Conservation (phyloP, 768 basidiomycete genomes). For the Grammothele lineata region DNA sequence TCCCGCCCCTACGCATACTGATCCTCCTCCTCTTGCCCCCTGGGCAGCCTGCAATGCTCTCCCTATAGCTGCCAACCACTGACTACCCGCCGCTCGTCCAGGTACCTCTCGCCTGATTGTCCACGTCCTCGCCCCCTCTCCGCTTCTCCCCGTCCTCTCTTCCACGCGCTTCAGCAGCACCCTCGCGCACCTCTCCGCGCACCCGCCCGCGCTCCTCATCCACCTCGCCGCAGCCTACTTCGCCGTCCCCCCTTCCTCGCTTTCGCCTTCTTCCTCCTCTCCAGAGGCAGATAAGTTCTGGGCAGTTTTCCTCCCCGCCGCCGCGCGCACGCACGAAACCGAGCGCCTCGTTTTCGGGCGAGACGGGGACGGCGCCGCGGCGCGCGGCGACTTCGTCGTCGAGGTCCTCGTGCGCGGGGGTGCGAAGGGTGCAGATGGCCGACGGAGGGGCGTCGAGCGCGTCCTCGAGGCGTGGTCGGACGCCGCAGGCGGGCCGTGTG, state of each 20-base stretch:
- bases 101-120: constrained; percentile 57
- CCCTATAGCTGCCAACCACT: no score
- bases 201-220: constrained; percentile 64
- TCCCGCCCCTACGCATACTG: background rate
- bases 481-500: constrained; percentile 33
- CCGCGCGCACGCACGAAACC: constrained; percentile 55
- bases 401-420: constrained; percentile 52
- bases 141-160: constrained; percentile 50
- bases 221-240: constrained; percentile 71
- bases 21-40: background rate
- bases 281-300: constrained; percentile 58
- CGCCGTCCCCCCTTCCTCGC: constrained; percentile 58
- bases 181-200: constrained; percentile 59
- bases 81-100: constrained; percentile 22
- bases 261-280: constrained; percentile 34
- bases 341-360: constrained; percentile 57
- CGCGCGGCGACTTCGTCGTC: constrained; percentile 50
- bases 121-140: constrained; percentile 47
- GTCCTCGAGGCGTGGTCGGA: constrained; percentile 60
- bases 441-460: constrained; percentile 54
- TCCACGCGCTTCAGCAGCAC: constrained; percentile 63
- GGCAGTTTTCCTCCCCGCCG: constrained; percentile 68
- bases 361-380: constrained; percentile 44
- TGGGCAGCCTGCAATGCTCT: background rate
- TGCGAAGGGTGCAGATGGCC: constrained; percentile 33